Conservation (phyloP, 768 basidiomycete species). For the Aureoboletus auriporus region DNA sequence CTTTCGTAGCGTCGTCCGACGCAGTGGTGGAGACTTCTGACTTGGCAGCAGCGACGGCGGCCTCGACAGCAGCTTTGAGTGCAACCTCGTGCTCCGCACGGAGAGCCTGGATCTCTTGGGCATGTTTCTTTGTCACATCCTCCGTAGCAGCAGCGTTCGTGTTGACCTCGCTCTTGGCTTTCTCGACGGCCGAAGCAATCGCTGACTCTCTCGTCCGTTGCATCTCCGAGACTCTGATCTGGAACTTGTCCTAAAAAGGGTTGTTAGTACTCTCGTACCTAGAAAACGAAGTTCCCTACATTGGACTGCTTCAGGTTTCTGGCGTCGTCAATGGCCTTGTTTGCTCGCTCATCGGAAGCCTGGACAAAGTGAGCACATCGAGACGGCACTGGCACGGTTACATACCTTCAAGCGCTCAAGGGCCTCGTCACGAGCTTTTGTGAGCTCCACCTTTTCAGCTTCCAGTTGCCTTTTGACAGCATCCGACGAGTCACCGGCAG, state of each 20-base stretch:
- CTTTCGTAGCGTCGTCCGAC: slow-evolving; percentile 36
- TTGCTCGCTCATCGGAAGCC: slow-evolving; percentile 40
- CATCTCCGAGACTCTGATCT: slow-evolving; percentile 47
- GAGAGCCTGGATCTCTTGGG: slow-evolving; percentile 54
- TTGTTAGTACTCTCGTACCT: not conserved
- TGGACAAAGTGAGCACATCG: slow-evolving; percentile 15
- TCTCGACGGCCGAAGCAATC: slow-evolving; percentile 55
- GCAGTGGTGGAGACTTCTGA: slow-evolving; percentile 26
- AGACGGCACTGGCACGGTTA: not conserved
- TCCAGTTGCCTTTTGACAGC: slow-evolving; percentile 45
- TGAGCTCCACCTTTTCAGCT: slow-evolving; percentile 54
- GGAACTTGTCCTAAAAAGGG: slow-evolving; percentile 55
- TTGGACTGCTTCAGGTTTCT: slow-evolving; percentile 36
- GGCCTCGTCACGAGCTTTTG: slow-evolving; percentile 59
- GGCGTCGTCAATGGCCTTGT: slow-evolving; percentile 42
- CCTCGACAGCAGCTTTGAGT: slow-evolving; percentile 47
- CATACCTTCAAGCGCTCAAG: slow-evolving; percentile 54
- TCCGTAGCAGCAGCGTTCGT: slow-evolving; percentile 24
- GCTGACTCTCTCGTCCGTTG: slow-evolving; percentile 49
- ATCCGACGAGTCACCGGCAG: slow-evolving; percentile 23
- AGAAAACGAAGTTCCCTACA: slow-evolving; percentile 10
- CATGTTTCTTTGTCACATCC: slow-evolving; percentile 49
- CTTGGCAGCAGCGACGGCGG: slow-evolving; percentile 40
- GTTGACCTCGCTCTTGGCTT: slow-evolving; percentile 46
- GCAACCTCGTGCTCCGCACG: slow-evolving; percentile 53